Conservation (phyloP, 768 basidiomycete genomes). For the Lactarius hengduanensis region DNA sequence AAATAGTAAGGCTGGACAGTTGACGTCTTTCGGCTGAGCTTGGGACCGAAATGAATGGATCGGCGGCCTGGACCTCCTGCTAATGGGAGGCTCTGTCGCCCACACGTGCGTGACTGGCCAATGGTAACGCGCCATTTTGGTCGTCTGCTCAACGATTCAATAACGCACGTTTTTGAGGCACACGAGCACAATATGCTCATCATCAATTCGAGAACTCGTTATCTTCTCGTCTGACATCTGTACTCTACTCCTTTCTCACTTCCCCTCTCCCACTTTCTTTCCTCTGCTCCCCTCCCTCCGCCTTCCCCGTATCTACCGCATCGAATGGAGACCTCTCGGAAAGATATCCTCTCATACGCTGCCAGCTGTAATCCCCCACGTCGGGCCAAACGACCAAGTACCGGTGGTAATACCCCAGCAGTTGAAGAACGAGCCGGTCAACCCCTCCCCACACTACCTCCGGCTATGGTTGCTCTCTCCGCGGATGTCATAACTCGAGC, state of each 20-base stretch:
- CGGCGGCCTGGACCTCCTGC: conserved; percentile 2
- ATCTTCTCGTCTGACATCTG: conserved; percentile 5
- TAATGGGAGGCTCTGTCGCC: background rate
- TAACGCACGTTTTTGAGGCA: conserved; percentile 25
- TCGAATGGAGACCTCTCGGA: conserved; percentile 22
- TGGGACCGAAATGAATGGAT: background rate
- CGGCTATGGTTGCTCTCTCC: conserved; percentile 10
- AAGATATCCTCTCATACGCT: conserved; percentile 35
- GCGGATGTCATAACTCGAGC: conserved; percentile 21
- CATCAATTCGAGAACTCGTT: background rate
- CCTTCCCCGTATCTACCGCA: background rate
- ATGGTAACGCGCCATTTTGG: conserved; percentile 17
- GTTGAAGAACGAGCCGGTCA: background rate
- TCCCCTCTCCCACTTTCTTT: background rate
- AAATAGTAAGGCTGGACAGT: background rate
- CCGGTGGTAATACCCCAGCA: background rate
- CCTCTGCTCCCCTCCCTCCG: background rate
- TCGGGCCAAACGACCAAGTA: conserved; percentile 42
- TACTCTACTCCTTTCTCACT: background rate
- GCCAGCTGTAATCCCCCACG: conserved; percentile 47
- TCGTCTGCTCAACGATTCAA: conserved; percentile 23
- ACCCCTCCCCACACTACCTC: conserved; percentile 30
- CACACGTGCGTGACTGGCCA: conserved; percentile 24
- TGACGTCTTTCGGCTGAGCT: background rate
- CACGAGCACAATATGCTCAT: conserved; percentile 25